A percentile compares a stretch with the other conserved stretches of the same genome.
Evolutionary conservation across 306 rosid genomes (phyloP).

Genomic region (Erythrophleum fordii): DNA sequence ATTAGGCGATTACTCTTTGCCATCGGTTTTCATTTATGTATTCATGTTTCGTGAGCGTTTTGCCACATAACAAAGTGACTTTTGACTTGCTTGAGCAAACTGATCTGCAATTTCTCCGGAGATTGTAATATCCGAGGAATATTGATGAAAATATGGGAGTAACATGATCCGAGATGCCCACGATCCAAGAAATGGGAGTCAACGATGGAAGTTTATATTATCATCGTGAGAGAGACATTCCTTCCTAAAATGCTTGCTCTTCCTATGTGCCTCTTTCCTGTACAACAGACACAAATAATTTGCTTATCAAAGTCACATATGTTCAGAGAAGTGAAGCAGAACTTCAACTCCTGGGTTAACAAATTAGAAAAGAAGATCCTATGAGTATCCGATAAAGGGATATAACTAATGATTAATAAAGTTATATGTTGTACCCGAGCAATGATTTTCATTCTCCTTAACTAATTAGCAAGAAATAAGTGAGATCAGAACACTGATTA

Average conservation of each 20-base stretch:
- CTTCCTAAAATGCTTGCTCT: conserved; percentile 38
- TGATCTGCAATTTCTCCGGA: conserved; percentile 7
- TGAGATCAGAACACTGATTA: background rate
- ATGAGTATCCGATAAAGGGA: background rate
- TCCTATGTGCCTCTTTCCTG: conserved; percentile 45
- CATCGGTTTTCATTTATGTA: background rate
- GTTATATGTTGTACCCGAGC: background rate
- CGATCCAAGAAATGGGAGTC: conserved; percentile 80
- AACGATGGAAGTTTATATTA: conserved; percentile 29
- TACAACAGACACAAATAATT: background rate
- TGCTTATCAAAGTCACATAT: background rate
- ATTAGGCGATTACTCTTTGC: background rate
- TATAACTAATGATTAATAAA: background rate
- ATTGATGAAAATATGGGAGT: conserved; percentile 38
- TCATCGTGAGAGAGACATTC: conserved; percentile 61
- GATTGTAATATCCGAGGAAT: background rate
- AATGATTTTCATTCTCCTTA: background rate
- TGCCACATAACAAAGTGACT: background rate
- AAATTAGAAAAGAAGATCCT: background rate
- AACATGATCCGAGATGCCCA: conserved; percentile 78
- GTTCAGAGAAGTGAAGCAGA: background rate
- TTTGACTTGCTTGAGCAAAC: background rate
- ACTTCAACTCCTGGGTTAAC: background rate
- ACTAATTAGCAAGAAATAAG: background rate
- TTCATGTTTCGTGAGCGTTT: background rate